These are phyloP conservation scores for Leptodontidium sp. DNA, from an alignment of 2,329 filamentous ascomycete species.

Conservation along the genomic window DNA sequence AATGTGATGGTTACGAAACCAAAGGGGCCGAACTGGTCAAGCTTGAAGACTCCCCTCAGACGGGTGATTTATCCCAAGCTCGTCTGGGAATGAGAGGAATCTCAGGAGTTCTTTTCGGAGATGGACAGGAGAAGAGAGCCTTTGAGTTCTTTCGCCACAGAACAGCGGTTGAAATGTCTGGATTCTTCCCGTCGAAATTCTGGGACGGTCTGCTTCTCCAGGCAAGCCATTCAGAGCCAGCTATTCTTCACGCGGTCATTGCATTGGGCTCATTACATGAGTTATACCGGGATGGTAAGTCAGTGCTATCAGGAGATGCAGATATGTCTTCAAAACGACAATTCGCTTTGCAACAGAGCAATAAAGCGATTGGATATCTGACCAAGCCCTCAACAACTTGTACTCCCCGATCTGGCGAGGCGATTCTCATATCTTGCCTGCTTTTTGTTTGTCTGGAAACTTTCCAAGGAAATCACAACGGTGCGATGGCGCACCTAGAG, in stretches of 20 bases:
- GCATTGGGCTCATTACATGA: constrained; percentile 37
- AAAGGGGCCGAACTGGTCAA: background rate
- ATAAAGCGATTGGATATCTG: constrained; percentile 49
- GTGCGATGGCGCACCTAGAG: constrained; percentile 35
- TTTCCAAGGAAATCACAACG: constrained; percentile 36
- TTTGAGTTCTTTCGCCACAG: constrained; percentile 66
- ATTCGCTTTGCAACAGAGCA: constrained; percentile 36
- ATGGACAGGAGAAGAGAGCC: constrained; percentile 48
- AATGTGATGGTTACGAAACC: constrained; percentile 33
- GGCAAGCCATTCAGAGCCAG: constrained; percentile 59
- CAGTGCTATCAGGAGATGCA: constrained; percentile 7
- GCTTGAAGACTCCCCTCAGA: background rate
- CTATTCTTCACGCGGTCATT: constrained; percentile 36
- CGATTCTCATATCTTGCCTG: constrained; percentile 67
- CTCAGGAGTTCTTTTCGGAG: background rate
- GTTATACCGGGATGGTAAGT: constrained; percentile 23
- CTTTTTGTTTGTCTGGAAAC: constrained; percentile 69
- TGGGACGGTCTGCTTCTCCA: constrained; percentile 68
- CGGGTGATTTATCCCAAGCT: background rate
- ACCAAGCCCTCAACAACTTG: constrained; percentile 53
- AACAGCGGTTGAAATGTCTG: constrained; percentile 67
- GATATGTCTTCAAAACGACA: constrained; percentile 49
- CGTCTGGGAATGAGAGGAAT: background rate
- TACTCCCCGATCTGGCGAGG: constrained; percentile 54
- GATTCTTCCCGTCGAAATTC: constrained; percentile 69